Percentiles rank a stretch among this genome's conserved stretches.
Evolutionary conservation across 2,329 filamentous ascomycete species (phyloP).

Genomic region (Aspergillus bombycis): DNA sequence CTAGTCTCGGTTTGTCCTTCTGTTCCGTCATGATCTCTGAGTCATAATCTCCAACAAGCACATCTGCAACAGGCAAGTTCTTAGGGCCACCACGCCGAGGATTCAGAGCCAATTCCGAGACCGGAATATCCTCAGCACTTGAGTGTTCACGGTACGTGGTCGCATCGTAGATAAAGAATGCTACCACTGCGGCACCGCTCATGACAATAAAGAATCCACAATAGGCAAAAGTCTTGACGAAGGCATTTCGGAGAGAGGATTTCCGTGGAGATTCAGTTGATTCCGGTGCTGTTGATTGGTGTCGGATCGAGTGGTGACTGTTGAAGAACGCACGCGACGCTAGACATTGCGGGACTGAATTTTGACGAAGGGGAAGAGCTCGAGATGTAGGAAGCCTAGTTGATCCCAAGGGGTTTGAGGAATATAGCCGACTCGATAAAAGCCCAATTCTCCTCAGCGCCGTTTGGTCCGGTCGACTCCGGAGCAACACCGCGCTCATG

Average conservation of each 20-base stretch:
- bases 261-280: constrained; percentile 25
- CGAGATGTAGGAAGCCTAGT: constrained; percentile 20
- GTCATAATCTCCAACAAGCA: constrained; percentile 87
- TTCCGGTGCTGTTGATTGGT: constrained; percentile 35
- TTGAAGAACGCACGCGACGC: constrained; percentile 24
- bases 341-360: constrained; percentile 27
- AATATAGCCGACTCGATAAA: constrained; percentile 25
- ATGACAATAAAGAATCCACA: constrained; percentile 76
- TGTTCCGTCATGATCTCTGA: constrained; percentile 67
- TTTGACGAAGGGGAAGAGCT: constrained; percentile 24
- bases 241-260: constrained; percentile 52
- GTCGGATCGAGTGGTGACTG: constrained; percentile 31
- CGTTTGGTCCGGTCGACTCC: constrained; percentile 31
- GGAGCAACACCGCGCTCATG: constrained; percentile 38
- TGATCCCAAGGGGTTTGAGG: constrained; percentile 16
- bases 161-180: constrained; percentile 93
- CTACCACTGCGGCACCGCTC: constrained; percentile 69
- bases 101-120: constrained; percentile 81
- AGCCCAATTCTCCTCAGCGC: constrained; percentile 32
- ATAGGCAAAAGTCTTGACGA: constrained; percentile 71
- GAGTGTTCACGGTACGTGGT: constrained; percentile 80
- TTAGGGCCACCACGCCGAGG: constrained; percentile 87
- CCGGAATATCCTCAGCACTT: constrained; percentile 70
- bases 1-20: constrained; percentile 88
- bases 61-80: constrained; percentile 88